Evolutionary conservation across 139 green algal genomes (phyloP).

Genomic region (Coccomyxa sp.): DNA sequence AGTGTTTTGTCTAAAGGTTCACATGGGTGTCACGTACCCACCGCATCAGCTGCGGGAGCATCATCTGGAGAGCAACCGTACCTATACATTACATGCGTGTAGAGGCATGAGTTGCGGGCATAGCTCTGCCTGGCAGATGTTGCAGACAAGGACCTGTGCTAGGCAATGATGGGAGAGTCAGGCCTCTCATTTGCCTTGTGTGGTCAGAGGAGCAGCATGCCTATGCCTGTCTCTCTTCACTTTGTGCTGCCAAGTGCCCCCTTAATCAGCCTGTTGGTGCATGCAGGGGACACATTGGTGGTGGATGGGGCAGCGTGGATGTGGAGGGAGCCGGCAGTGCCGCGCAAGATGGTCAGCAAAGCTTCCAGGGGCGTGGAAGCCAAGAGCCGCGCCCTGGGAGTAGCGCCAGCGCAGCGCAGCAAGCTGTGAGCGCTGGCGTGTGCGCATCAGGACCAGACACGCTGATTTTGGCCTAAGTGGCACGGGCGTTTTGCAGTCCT

Average conservation of each 20-base stretch:
- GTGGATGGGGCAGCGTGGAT: constrained; percentile 86
- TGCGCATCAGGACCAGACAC: no score
- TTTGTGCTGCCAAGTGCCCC: not conserved
- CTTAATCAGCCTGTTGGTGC: not conserved
- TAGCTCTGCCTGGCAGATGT: no score
- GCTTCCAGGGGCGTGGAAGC: constrained; percentile 61
- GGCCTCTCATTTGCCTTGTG: not conserved
- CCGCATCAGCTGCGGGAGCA: not conserved
- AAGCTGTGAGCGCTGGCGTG: no score
- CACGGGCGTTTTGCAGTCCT: no score
- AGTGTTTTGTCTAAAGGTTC: not conserved
- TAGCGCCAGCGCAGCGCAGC: constrained; percentile 20
- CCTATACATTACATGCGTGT: no score
- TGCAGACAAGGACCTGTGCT: not conserved
- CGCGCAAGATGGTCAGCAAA: constrained; percentile 40
- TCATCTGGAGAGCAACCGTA: not conserved
- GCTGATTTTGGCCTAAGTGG: no score
- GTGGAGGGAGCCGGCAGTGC: constrained; percentile 53
- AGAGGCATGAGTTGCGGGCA: no score
- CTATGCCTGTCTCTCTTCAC: no score
- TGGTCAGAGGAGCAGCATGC: not conserved
- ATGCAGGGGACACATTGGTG: constrained; percentile 67
- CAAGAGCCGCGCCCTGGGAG: constrained; percentile 56
- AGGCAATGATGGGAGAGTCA: not conserved
- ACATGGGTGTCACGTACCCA: not conserved